Evolutionary conservation across 805 yeast species (phyloP).

Genomic region (Kluyveromyces starmeri): DNA sequence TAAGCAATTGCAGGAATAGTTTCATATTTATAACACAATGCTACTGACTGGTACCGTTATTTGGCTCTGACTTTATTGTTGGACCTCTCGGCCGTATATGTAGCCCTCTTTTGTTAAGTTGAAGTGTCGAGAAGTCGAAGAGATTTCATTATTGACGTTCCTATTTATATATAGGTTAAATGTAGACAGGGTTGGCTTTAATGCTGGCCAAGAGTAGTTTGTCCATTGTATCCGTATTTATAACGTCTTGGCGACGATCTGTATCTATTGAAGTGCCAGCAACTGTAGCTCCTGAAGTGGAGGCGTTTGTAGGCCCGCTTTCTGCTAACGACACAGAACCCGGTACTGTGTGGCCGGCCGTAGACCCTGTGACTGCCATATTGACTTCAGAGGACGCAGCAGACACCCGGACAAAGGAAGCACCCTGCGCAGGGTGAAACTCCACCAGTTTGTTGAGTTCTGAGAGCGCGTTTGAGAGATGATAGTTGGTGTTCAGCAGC

Average conservation of each 20-base stretch:
- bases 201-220: slow-evolving; percentile 25
- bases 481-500: slow-evolving; percentile 40
- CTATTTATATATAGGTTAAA: too few relatives aligned
- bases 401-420: slow-evolving; percentile 7
- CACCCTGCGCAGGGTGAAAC: slow-evolving; percentile 56
- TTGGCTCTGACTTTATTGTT: too few relatives aligned
- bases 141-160: too few relatives aligned
- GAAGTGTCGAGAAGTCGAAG: too few relatives aligned
- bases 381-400: background rate
- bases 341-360: slow-evolving; percentile 1
- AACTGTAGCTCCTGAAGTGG: slow-evolving; percentile 3
- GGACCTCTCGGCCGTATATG: too few relatives aligned
- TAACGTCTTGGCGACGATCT: slow-evolving; percentile 8
- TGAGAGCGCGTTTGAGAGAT: slow-evolving; percentile 38
- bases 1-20: slow-evolving; percentile 9
- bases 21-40: slow-evolving; percentile 11
- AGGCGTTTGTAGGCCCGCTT: slow-evolving; percentile 2
- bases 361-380: slow-evolving; percentile 1
- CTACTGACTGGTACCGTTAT: too few relatives aligned
- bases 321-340: background rate
- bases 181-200: slow-evolving; percentile 26
- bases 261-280: slow-evolving; percentile 3
- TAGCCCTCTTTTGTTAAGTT: too few relatives aligned
- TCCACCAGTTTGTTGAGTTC: slow-evolving; percentile 40
- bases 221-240: slow-evolving; percentile 26